These are phyloP conservation scores for Solanum rostratum DNA, from an alignment of 257 asterid genomes.

Conservation along the genomic window DNA sequence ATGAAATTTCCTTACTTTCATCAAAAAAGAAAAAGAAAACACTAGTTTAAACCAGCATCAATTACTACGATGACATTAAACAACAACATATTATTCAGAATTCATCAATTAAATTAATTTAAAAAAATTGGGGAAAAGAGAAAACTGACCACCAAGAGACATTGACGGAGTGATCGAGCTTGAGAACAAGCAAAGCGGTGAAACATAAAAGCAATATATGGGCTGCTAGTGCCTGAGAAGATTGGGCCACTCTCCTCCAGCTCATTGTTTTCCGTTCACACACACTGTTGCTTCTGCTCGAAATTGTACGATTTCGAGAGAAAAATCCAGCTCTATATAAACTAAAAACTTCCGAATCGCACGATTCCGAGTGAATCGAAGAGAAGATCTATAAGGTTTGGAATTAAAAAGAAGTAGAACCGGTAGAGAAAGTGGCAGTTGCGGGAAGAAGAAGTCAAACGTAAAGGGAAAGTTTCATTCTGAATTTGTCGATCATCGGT, in stretches of 20 bases:
- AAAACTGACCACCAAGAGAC: constrained; percentile 84
- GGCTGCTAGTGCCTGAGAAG: constrained; percentile 77
- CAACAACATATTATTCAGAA: neutral
- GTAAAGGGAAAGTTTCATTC: neutral
- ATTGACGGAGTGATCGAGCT: constrained; percentile 58
- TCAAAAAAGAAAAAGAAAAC: too few species aligned
- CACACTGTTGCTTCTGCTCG: neutral
- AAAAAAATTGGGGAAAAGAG: neutral
- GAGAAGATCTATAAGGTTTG: neutral
- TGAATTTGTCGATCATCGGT: neutral
- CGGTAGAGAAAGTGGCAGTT: neutral
- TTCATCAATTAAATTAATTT: neutral
- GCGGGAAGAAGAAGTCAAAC: neutral
- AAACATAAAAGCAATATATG: constrained; percentile 56
- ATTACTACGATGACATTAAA: neutral
- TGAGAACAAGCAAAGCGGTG: constrained; percentile 66
- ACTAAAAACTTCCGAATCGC: neutral
- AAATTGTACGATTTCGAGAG: neutral
- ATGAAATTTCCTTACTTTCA: too few species aligned
- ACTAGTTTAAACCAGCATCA: too few species aligned
- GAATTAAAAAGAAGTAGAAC: neutral
- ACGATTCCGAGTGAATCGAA: neutral
- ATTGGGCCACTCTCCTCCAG: constrained; percentile 89
- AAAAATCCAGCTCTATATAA: neutral
- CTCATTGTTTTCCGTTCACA: constrained; percentile 36